These are phyloP conservation scores for Pholiota conissans DNA, from an alignment of 768 basidiomycete species.

Conservation along the genomic window DNA sequence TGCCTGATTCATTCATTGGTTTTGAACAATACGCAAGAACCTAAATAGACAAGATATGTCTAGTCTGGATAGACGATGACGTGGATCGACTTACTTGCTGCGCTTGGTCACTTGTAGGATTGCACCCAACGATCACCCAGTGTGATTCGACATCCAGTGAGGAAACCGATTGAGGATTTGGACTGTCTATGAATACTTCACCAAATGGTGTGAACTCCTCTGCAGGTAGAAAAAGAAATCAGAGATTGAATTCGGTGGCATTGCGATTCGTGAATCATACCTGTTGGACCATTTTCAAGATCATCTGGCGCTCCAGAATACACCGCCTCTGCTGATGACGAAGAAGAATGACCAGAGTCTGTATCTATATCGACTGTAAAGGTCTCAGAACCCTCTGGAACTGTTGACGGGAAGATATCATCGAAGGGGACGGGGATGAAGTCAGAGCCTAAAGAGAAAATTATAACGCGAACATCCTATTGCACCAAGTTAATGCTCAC, in stretches of 20 bases:
- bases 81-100: slow-evolving; percentile 14
- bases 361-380: slow-evolving; percentile 22
- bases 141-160: slow-evolving; percentile 21
- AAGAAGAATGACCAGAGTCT: slow-evolving; percentile 7
- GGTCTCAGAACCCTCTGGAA: slow-evolving; percentile 14
- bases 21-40: slow-evolving; percentile 22
- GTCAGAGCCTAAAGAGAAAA: neutral
- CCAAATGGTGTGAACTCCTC: slow-evolving; percentile 12
- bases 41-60: too few relatives aligned
- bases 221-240: neutral
- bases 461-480: too few relatives aligned
- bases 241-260: neutral
- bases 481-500: neutral
- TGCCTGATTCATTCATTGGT: slow-evolving; percentile 9
- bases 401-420: slow-evolving; percentile 17
- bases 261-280: neutral
- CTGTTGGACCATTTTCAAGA: neutral
- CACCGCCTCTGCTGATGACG: slow-evolving; percentile 1
- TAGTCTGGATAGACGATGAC: too few relatives aligned
- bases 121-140: slow-evolving; percentile 23
- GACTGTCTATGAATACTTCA: slow-evolving; percentile 24
- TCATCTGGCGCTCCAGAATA: neutral
- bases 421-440: slow-evolving; percentile 14
- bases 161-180: slow-evolving; percentile 22
- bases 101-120: slow-evolving; percentile 18